phyloP scores from a whole-genome alignment of 768 basidiomycete genomes.

The Suillus decipiens region DNA sequence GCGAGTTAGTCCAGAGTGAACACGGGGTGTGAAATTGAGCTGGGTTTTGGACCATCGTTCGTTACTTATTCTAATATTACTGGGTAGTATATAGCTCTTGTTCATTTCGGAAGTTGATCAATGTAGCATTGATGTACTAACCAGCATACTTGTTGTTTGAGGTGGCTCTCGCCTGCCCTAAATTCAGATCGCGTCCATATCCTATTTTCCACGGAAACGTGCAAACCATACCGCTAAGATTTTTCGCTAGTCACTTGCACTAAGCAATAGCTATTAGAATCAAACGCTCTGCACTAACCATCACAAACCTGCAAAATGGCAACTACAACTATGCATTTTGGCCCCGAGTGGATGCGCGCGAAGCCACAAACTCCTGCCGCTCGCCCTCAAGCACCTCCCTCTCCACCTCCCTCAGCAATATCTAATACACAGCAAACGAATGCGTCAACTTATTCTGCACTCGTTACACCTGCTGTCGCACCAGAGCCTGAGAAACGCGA shows the following conservation, averaged over 20 bases:
- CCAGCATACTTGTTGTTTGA: neutral
- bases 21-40: neutral
- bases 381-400: constrained; percentile 56
- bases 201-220: constrained; percentile 29
- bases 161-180: constrained; percentile 33
- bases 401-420: constrained; percentile 53
- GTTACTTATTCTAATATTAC: constrained; percentile 6
- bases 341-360: constrained; percentile 91
- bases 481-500: constrained; percentile 59
- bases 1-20: constrained; percentile 52
- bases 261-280: constrained; percentile 14
- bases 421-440: constrained; percentile 49
- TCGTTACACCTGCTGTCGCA: constrained; percentile 43
- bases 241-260: constrained; percentile 21
- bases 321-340: constrained; percentile 82
- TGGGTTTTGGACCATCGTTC: neutral
- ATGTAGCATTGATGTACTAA: neutral
- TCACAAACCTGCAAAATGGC: constrained; percentile 38
- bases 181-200: constrained; percentile 21
- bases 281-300: constrained; percentile 11
- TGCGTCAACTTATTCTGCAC: constrained; percentile 72
- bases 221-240: constrained; percentile 18
- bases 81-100: neutral
- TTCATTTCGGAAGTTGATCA: neutral
- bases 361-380: constrained; percentile 57